A percentile compares a stretch with the other conserved stretches of the same genome.
phyloP scores from a whole-genome alignment of 441 rosid genomes.

The Adansonia gregorii region DNA sequence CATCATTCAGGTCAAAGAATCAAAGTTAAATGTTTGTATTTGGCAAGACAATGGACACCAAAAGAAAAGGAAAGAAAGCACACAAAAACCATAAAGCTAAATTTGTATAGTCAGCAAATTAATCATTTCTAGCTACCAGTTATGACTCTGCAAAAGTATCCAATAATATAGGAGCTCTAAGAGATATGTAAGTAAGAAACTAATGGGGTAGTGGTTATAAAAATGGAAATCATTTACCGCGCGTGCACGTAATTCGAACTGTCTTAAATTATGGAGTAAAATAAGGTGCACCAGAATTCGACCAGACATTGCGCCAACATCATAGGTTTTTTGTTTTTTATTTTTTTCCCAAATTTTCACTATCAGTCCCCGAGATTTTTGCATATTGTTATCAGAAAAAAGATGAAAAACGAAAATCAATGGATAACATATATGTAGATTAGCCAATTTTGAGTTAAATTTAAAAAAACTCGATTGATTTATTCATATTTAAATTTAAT shows the following conservation, averaged over 20 bases:
- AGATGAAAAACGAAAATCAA: neutral
- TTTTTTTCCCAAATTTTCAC: neutral
- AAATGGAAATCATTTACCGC: neutral
- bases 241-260: neutral
- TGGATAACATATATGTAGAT: no score
- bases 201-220: neutral
- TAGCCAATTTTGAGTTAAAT: no score
- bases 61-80: neutral
- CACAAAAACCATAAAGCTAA: neutral
- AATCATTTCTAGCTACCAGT: no score
- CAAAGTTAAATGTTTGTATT: constrained; percentile 1
- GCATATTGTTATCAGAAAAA: neutral
- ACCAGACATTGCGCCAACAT: constrained; percentile 13
- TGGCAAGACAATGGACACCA: neutral
- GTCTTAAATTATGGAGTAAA: constrained; percentile 17
- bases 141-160: no score
- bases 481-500: no score
- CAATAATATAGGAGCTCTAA: neutral
- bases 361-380: neutral
- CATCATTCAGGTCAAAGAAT: no score
- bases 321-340: neutral
- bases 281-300: neutral
- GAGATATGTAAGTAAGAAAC: no score
- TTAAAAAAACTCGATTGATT: no score
- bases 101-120: no score